Conservation (phyloP, 768 basidiomycete genomes). For the Rhodosporidiobolus odoratus region DNA sequence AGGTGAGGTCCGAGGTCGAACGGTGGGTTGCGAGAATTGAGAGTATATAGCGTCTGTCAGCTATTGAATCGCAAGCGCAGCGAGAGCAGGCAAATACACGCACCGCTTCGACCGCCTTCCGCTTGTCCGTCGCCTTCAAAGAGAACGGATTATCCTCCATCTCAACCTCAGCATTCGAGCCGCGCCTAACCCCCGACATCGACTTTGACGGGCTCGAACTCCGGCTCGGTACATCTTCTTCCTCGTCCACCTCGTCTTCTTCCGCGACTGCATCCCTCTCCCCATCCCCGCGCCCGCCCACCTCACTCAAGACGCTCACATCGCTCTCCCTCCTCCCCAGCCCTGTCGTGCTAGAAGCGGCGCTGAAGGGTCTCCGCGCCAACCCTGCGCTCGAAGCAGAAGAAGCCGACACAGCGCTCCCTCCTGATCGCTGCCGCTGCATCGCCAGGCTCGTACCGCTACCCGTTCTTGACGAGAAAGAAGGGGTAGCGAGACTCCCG, state of each 20-base stretch:
- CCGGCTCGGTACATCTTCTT: background rate
- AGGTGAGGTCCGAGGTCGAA: conserved; percentile 45
- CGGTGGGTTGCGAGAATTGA: background rate
- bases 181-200: background rate
- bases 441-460: background rate
- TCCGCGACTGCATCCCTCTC: background rate
- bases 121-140: background rate
- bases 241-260: conserved; percentile 1
- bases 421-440: background rate
- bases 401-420: background rate
- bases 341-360: background rate
- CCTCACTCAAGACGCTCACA: background rate
- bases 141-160: conserved; percentile 25
- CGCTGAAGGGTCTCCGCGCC: background rate
- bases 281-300: background rate
- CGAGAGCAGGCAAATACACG: background rate
- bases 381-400: background rate
- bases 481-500: background rate
- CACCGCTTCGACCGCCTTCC: conserved; percentile 10
- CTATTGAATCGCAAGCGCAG: background rate
- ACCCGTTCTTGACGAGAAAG: no score
- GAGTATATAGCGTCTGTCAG: background rate
- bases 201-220: background rate
- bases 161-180: background rate
- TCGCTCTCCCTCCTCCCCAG: background rate